Conservation (phyloP, 106 monocot genomes). For the Cymbidium sinense region DNA sequence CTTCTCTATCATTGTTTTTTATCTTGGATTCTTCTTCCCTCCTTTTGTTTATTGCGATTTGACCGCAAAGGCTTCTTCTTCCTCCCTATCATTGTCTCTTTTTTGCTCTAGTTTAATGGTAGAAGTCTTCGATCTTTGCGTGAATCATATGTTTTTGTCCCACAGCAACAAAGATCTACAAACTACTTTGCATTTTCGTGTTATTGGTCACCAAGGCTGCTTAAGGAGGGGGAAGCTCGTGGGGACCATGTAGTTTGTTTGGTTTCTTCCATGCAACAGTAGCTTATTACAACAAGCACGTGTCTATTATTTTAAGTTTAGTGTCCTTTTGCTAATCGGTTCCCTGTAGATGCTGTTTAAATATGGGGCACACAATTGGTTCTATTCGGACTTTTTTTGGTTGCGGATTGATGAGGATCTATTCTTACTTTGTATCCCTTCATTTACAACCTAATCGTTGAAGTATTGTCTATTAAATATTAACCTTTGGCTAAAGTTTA, state of each 20-base stretch:
- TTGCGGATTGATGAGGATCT: neutral
- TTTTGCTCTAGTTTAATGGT: neutral
- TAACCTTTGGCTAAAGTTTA: neutral
- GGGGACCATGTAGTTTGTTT: constrained; percentile 1
- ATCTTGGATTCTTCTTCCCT: neutral
- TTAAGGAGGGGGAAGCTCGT: constrained; percentile 2
- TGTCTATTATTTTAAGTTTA: neutral
- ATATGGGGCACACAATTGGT: neutral
- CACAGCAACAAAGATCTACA: neutral
- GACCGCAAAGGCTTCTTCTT: neutral
- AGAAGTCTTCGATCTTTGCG: neutral
- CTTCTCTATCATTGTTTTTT: neutral
- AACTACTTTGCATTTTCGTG: neutral
- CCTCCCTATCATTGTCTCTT: neutral
- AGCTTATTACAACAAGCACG: constrained; percentile 1
- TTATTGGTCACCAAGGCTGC: neutral
- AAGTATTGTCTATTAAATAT: neutral
- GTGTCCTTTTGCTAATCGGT: neutral
- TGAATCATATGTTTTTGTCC: constrained; percentile 1
- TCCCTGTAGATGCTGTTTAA: neutral
- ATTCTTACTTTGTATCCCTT: neutral
- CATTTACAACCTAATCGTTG: neutral
- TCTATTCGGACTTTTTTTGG: neutral
- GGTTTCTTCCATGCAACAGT: neutral
- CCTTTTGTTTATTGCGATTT: neutral